These are phyloP conservation scores for Aspergillus sparsus DNA, from an alignment of 495 filamentous ascomycete genomes.

Conservation along the genomic window DNA sequence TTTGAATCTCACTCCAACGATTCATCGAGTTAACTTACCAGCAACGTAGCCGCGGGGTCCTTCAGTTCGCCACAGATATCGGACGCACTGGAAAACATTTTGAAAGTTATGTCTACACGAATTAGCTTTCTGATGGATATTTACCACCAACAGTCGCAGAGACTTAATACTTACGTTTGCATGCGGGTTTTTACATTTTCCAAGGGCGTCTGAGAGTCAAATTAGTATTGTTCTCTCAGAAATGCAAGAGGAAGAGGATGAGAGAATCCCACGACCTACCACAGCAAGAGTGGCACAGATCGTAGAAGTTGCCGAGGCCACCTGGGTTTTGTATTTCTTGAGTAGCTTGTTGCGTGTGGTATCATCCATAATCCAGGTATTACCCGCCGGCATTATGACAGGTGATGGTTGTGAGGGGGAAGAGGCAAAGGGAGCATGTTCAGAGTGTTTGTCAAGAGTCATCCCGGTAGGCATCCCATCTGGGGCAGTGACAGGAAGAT, in stretches of 20 bases:
- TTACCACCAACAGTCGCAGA: background rate
- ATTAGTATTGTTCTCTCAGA: slow-evolving; percentile 2
- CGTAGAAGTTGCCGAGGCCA: slow-evolving; percentile 47
- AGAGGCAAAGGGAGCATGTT: slow-evolving; percentile 45
- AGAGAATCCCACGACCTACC: slow-evolving; percentile 35
- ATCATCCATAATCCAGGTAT: slow-evolving; percentile 45
- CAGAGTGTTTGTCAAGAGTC: slow-evolving; percentile 46
- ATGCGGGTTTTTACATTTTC: slow-evolving; percentile 55
- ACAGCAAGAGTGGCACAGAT: slow-evolving; percentile 48
- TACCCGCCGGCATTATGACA: slow-evolving; percentile 37
- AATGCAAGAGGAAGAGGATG: background rate
- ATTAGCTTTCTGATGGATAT: slow-evolving; percentile 9
- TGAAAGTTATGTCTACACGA: slow-evolving; percentile 44
- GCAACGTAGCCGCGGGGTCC: slow-evolving; percentile 50
- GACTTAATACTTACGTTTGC: slow-evolving; percentile 44
- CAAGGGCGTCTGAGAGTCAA: slow-evolving; percentile 40
- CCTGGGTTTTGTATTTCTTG: slow-evolving; percentile 50
- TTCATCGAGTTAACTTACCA: slow-evolving; percentile 33
- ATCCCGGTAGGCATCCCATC: slow-evolving; percentile 44
- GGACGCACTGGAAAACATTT: slow-evolving; percentile 43
- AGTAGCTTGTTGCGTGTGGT: slow-evolving; percentile 42
- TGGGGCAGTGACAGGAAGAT: slow-evolving; percentile 24
- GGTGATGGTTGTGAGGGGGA: slow-evolving; percentile 32
- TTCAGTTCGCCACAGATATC: slow-evolving; percentile 49
- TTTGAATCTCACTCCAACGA: background rate